Conservation (phyloP, 2,329 filamentous ascomycete genomes). For the Blastomyces emzantsi region DNA sequence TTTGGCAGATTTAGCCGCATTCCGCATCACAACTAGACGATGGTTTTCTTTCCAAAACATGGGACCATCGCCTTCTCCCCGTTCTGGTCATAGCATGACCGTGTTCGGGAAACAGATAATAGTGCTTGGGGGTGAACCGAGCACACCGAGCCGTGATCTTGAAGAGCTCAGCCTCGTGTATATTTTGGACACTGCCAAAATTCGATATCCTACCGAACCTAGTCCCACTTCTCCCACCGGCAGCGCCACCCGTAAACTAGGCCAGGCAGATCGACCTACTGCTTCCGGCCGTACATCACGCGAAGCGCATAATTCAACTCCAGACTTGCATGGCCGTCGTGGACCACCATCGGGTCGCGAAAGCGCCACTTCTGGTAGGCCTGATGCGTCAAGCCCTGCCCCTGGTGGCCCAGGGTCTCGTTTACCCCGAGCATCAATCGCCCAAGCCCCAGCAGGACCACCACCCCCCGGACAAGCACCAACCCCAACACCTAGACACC, state of each 20-base stretch:
- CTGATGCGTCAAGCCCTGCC: conserved; percentile 25
- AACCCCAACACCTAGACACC: conserved; percentile 48
- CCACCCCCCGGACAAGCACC: conserved; percentile 57
- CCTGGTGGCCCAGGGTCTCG: conserved; percentile 44
- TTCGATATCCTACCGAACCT: conserved; percentile 81
- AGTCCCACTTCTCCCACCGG: conserved; percentile 31
- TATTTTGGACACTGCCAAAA: conserved; percentile 88
- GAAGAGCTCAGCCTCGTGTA: conserved; percentile 84
- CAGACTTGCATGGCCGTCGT: conserved; percentile 31
- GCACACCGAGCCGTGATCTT: conserved; percentile 69
- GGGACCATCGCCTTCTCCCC: conserved; percentile 86
- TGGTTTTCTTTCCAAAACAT: conserved; percentile 99
- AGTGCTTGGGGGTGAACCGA: conserved; percentile 88
- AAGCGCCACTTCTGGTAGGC: conserved; percentile 26
- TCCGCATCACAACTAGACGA: conserved; percentile 68
- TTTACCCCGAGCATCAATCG: conserved; percentile 50
- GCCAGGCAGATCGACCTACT: conserved; percentile 34
- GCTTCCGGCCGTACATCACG: conserved; percentile 36
- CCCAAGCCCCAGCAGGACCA: conserved; percentile 53
- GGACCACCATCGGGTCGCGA: conserved; percentile 29
- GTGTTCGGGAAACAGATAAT: conserved; percentile 86
- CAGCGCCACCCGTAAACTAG: conserved; percentile 37
- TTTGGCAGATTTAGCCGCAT: conserved; percentile 84
- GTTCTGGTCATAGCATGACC: conserved; percentile 97
- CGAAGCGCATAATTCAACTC: conserved; percentile 32